A percentile compares a stretch with the other conserved stretches of the same genome.
Evolutionary conservation across 2,329 filamentous ascomycete genomes (phyloP).

Genomic region (Alternaria incomplexa): DNA sequence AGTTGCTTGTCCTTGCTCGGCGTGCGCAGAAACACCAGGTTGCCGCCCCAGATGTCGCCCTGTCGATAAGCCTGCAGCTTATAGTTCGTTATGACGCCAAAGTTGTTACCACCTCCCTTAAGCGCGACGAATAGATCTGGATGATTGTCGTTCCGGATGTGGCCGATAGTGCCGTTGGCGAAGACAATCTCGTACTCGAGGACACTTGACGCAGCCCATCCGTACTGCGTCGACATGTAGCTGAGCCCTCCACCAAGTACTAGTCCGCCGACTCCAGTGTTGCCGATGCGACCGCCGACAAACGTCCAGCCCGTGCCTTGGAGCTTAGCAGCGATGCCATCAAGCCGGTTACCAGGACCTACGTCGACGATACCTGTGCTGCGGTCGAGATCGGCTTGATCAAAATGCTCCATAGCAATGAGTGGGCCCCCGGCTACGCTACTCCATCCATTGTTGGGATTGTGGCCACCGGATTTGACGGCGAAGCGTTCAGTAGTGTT

Average conservation of each 20-base stretch:
- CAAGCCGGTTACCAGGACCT: constrained; percentile 43
- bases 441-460: constrained; percentile 55
- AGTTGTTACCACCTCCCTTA: constrained; percentile 49
- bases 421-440: constrained; percentile 54
- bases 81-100: constrained; percentile 48
- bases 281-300: constrained; percentile 55
- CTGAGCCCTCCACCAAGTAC: constrained; percentile 53
- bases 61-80: constrained; percentile 29
- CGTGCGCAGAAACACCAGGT: constrained; percentile 50
- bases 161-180: constrained; percentile 51
- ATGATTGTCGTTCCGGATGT: constrained; percentile 29
- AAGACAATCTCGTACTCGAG: constrained; percentile 56
- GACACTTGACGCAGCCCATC: constrained; percentile 53
- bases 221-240: constrained; percentile 49
- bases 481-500: constrained; percentile 44
- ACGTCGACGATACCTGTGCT: constrained; percentile 35
- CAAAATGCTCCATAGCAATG: constrained; percentile 48
- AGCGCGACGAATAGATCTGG: constrained; percentile 47
- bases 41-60: constrained; percentile 55
- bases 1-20: constrained; percentile 49
- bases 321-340: constrained; percentile 47
- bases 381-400: constrained; percentile 34
- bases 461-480: constrained; percentile 55
- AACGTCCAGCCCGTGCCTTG: constrained; percentile 49
- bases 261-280: constrained; percentile 56